Base-by-base conservation (phyloP, 257 asterid genomes). In the Solanum pennellii region DNA sequence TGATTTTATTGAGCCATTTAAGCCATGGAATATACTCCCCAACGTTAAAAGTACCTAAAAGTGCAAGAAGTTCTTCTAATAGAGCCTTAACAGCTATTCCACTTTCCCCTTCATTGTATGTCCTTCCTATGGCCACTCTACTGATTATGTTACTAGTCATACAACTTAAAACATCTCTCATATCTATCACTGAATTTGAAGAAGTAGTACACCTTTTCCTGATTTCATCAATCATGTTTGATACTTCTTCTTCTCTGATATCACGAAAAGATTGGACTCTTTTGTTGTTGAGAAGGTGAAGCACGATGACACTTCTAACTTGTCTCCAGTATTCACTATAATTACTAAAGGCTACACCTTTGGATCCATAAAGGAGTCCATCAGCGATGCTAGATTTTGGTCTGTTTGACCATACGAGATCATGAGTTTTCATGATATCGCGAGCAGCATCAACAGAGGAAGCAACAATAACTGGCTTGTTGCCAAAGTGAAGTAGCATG, bases 11-110 rank as follows among this genome's bases (percentile, higher is more conserved):
- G 27, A 91, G 37, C 93, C 93, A 93, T 16, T 35, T 47, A 83
- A 93, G 89, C 91, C 92, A 92, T 3, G 96, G 93, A 15, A 94
- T 47, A 56, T 83, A 90, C 33, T 90, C 92, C 10, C 91, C 93
- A 0, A 92, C n/a, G 42, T 52, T 35, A 12, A 45, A 41, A 29
- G 37, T 45, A 1, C 93, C 95, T 2, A 92, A 14, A 45, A 92
- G 42, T 74, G 45, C 72, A 8, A 7, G 4, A 27, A 90, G 12
- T 9, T 89, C 90, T 20, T 15, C 56, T 10, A 94, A 31, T 7
- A 87, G 49, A 20, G 2, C 27, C 82, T 88, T 56, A 59, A 84
- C 83, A 71, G 76, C 87, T 72, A 66, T 88, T 4, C 96, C 92
- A 2, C 20, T 73, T 65, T 89, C 90, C 3, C 1, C 92, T 12